Evolutionary conservation across 805 yeast species (phyloP), one percentile per base, ranked within the genome.

Genomic region (Kodamaea kakaduensis): DNA sequence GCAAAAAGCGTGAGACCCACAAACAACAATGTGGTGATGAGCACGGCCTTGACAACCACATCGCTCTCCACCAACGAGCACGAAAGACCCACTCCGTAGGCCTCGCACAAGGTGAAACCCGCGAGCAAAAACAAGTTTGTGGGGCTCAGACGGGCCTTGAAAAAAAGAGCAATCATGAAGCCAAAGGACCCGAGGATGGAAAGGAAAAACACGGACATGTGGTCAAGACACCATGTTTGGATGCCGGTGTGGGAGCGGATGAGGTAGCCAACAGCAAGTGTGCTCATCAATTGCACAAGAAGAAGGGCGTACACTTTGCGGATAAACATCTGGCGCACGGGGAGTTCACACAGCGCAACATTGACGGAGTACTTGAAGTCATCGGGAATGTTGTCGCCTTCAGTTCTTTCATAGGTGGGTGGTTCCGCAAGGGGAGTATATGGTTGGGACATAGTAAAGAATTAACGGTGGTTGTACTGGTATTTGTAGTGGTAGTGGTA

Each of bases 341-440:
- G 77, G 34, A 84, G 62, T 40, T 82, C 84, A 59, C 95, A 85
- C 20, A 83, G 78, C 3, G 87, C 76, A 16, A 87, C 94, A 34
- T 75, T 72, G 5, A 83, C 82, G 22, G 83, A 76, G 58, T 81
- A 85, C 56, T 86, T 87, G 75, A 86, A 87, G 58, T 85, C 95
- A 47, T 86, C 84, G 3, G 82, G 81, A 31, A 73, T 51, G 43
- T 61, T 58, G 41, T 61, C 67, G 7, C 58, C 67, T 6, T 43
- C 58, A 8, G 36, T 33, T 36, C 67, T 46, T 17, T 27, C 30
- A 15, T n/a, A 26, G 5, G 19, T 26, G 19, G 16, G 17, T 10
- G 15, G 13, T 15, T 26, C 12, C 6, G 29, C 19, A 16, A 26
- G 9, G 12, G 17, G 8, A 16, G 19, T 7, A 9, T 26, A 26